A percentile compares a stretch with the other conserved stretches of the same genome.
Evolutionary conservation across 192 early-diverging fungal genomes (phyloP).

Genomic region (Mortierella alpina): DNA sequence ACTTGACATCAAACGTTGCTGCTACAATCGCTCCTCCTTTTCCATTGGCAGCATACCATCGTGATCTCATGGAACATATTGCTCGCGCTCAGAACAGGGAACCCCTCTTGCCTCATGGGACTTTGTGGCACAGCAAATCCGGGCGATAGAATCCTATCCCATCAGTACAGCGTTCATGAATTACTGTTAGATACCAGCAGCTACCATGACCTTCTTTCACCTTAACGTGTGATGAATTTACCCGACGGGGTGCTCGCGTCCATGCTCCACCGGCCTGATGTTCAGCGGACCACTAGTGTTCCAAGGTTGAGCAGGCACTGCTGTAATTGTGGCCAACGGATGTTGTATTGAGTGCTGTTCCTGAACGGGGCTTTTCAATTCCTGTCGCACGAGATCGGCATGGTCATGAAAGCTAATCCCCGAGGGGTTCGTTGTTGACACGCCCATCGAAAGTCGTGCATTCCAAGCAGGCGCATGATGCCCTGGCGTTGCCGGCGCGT

Average conservation of each 20-base stretch:
- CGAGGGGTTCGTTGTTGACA: conserved; percentile 31
- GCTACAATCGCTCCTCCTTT: neutral
- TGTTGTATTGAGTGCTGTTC: neutral
- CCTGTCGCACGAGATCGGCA: conserved; percentile 31
- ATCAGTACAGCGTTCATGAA: neutral
- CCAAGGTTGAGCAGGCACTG: neutral
- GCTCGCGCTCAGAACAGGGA: conserved; percentile 21
- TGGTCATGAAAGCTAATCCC: conserved; percentile 32
- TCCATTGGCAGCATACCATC: conserved; percentile 34
- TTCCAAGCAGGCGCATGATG: neutral
- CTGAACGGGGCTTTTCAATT: conserved; percentile 32
- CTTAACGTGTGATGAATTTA: neutral
- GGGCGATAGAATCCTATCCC: conserved; percentile 23
- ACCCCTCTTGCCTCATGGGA: conserved; percentile 30
- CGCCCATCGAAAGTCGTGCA: conserved; percentile 15
- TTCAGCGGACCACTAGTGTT: neutral
- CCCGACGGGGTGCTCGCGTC: conserved; percentile 11
- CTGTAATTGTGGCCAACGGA: neutral
- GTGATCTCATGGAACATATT: conserved; percentile 64
- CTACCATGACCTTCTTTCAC: neutral
- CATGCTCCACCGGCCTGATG: conserved; percentile 5
- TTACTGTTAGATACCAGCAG: neutral
- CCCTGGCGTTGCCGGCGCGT: neutral
- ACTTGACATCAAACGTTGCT: neutral
- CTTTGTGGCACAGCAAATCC: conserved; percentile 30